phyloP scores from a whole-genome alignment of 768 basidiomycete species.

The Amanita rubescens region DNA sequence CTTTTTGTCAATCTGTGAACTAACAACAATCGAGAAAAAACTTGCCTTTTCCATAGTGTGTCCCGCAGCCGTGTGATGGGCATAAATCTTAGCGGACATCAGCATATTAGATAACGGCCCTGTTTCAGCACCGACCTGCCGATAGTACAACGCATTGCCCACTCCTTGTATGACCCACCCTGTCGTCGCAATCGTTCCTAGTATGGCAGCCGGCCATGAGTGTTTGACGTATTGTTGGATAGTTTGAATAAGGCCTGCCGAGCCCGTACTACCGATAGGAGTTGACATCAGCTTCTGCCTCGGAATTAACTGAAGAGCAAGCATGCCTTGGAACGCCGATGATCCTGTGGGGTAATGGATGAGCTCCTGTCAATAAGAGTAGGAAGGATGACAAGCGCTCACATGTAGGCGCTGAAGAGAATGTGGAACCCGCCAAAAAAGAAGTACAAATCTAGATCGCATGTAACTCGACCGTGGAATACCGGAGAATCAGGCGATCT shows the following conservation, averaged over 20 bases:
- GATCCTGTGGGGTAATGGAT: constrained; percentile 51
- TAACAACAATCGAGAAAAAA: not conserved
- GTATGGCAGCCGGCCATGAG: constrained; percentile 71
- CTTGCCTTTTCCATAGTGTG: constrained; percentile 82
- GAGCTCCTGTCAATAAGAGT: constrained; percentile 20
- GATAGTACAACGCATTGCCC: constrained; percentile 76
- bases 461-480: constrained; percentile 22
- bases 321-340: constrained; percentile 83
- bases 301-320: constrained; percentile 21
- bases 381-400: constrained; percentile 23
- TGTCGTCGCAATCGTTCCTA: constrained; percentile 72
- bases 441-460: constrained; percentile 81
- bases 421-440: constrained; percentile 96
- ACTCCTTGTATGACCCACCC: constrained; percentile 86
- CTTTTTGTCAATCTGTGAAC: constrained; percentile 2
- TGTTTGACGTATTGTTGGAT: constrained; percentile 71
- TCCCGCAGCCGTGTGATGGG: constrained; percentile 73
- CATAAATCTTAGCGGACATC: constrained; percentile 50
- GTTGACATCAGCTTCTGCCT: constrained; percentile 24
- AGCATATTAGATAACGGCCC: constrained; percentile 7
- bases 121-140: constrained; percentile 44
- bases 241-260: constrained; percentile 91
- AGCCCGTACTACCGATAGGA: constrained; percentile 62
- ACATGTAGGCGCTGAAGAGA: constrained; percentile 90
- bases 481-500: constrained; percentile 25